A percentile compares a stretch with the other conserved stretches of the same genome.
Evolutionary conservation across 495 filamentous ascomycete species (phyloP).

Genomic region (Penicillium paxilli): DNA sequence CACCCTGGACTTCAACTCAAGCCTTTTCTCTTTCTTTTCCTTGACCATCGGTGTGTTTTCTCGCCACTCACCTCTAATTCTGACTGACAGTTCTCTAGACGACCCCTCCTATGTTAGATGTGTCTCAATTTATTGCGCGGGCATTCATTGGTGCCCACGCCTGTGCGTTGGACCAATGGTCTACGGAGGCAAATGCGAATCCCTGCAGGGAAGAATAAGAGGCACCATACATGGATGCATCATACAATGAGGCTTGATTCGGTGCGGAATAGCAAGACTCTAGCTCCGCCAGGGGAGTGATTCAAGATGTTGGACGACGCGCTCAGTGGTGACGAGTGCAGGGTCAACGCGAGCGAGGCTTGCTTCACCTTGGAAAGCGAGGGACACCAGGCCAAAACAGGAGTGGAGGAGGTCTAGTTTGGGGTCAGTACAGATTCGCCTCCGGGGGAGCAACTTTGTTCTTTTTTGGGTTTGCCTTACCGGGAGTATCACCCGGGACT

Average conservation of each 20-base stretch:
- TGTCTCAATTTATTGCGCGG: neutral
- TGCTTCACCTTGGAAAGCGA: slow-evolving; percentile 66
- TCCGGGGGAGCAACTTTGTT: neutral
- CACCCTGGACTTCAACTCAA: too few relatives aligned
- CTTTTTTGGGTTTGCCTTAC: slow-evolving; percentile 33
- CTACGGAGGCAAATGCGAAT: neutral
- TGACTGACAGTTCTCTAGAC: too few relatives aligned
- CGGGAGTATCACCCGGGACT: slow-evolving; percentile 71
- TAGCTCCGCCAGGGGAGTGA: slow-evolving; percentile 37
- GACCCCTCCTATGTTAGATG: neutral
- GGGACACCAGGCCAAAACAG: slow-evolving; percentile 79
- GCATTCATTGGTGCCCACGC: slow-evolving; percentile 4
- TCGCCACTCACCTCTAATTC: too few relatives aligned
- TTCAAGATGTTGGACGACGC: slow-evolving; percentile 43
- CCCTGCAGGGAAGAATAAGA: neutral
- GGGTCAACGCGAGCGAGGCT: slow-evolving; percentile 66
- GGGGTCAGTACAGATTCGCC: slow-evolving; percentile 14
- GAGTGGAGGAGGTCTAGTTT: slow-evolving; percentile 78
- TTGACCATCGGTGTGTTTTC: too few relatives aligned
- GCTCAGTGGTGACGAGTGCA: slow-evolving; percentile 62
- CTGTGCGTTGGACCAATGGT: slow-evolving; percentile 1
- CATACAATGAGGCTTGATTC: neutral
- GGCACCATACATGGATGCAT: neutral
- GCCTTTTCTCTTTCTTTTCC: too few relatives aligned
- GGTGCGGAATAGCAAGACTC: neutral